Base-by-base conservation (phyloP, 805 yeast genomes). In the Candida corydali region DNA sequence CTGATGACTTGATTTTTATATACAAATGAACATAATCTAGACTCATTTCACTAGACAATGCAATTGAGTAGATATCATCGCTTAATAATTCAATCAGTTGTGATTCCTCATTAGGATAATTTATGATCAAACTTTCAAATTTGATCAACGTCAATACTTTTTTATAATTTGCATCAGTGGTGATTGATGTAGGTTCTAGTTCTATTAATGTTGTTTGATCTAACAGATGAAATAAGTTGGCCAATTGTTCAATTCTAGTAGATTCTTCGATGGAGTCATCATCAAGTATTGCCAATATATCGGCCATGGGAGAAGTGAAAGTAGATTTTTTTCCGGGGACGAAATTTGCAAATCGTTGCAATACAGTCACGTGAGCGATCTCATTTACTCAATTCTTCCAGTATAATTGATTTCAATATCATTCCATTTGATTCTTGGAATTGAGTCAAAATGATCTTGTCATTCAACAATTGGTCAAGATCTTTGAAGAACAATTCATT, bases 1-100 rank as follows among this genome's bases (percentile, higher is more conserved):
- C 73, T 19, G 51, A 46, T 36, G 54, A 57, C 43, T 55, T 61
- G 34, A 60, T 40, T 38, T 50, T 51, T 10, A 53, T 40, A 30
- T 19, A 41, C 12, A 14, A 19, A 4, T 25, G 15, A 4, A 33
- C 12, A 14, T 17, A 23, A 11, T 26, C 30, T n/a, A n/a, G n/a
- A n/a, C n/a, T n/a, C n/a, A n/a, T n/a, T n/a, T n/a, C n/a, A n/a
- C n/a, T n/a, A n/a, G n/a, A n/a, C n/a, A n/a, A n/a, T n/a, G n/a
- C n/a, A n/a, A n/a, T n/a, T n/a, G n/a, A n/a, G n/a, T n/a, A n/a
- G n/a, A n/a, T n/a, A n/a, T n/a, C n/a, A n/a, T n/a, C n/a, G n/a
- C n/a, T 17, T 11, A 35, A 14, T 3, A 10, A 10, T 5, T 27
- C 25, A 6, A 39, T 24, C 15, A 31, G 17, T 16, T 31, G 14